Evolutionary conservation across 2,329 filamentous ascomycete genomes (phyloP).

Genomic region (Uncinocarpus reesii): DNA sequence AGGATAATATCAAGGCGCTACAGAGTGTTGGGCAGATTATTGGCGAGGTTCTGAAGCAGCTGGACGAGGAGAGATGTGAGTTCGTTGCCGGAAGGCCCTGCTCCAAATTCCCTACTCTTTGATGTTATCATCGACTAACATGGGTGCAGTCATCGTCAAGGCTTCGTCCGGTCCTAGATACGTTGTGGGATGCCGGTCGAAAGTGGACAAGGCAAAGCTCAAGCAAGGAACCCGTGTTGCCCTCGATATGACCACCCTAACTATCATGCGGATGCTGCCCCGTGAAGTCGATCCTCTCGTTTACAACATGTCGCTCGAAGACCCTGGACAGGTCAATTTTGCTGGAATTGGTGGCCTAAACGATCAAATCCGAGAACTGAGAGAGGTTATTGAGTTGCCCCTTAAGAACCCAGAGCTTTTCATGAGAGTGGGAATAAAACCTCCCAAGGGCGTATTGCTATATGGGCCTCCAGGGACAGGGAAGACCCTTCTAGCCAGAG

Average conservation of each 20-base stretch:
- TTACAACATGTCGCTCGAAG: conserved; percentile 99
- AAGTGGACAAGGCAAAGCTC: conserved; percentile 92
- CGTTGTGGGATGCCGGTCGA: conserved; percentile 94
- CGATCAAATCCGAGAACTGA: conserved; percentile 92
- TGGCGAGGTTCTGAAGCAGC: conserved; percentile 95
- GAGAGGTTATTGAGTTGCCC: conserved; percentile 95
- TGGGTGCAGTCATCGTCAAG: conserved; percentile 77
- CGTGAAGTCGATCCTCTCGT: conserved; percentile 96
- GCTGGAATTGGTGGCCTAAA: conserved; percentile 95
- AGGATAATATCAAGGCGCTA: conserved; percentile 98
- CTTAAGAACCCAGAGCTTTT: conserved; percentile 98
- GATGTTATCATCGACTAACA: not conserved
- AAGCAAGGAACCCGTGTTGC: conserved; percentile 98
- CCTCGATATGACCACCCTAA: conserved; percentile 97
- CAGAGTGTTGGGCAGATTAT: conserved; percentile 99
- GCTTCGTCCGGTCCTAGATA: conserved; percentile 95
- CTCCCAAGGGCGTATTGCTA: conserved; percentile 89
- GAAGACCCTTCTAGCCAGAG: conserved; percentile 88
- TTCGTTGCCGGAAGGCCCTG: conserved; percentile 17
- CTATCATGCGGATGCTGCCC: conserved; percentile 99
- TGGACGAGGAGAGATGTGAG: conserved; percentile 97
- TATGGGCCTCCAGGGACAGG: conserved; percentile 96
- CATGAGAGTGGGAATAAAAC: conserved; percentile 93
- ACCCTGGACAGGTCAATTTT: conserved; percentile 95
- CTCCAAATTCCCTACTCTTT: conserved; percentile 10